A percentile compares a stretch with the other conserved stretches of the same genome.
phyloP scores from a whole-genome alignment of 768 basidiomycete genomes.

The Stropharia rugosoannulata region DNA sequence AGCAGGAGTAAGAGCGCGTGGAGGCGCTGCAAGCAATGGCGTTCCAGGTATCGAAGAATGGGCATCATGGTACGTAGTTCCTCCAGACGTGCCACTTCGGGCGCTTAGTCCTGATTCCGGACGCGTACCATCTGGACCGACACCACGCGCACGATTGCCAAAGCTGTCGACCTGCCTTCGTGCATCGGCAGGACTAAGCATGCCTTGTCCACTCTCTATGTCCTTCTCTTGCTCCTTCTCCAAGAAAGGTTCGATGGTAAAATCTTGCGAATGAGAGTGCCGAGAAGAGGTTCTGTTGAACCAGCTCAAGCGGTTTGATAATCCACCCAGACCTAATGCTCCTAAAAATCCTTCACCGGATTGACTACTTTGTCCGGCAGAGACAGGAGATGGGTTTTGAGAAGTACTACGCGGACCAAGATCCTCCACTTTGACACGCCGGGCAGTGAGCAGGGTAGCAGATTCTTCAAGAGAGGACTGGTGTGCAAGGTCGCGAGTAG shows the following conservation, averaged over 20 bases:
- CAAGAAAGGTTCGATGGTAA: slow-evolving; percentile 22
- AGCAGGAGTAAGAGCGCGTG: slow-evolving; percentile 47
- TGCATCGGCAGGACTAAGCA: slow-evolving; percentile 26
- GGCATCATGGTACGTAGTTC: slow-evolving; percentile 66
- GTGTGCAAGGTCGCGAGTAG: slow-evolving; percentile 23
- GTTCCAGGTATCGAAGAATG: slow-evolving; percentile 46
- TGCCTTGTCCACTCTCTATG: slow-evolving; percentile 41
- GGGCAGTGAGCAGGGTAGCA: slow-evolving; percentile 52
- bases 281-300: slow-evolving; percentile 39
- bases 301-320: slow-evolving; percentile 59
- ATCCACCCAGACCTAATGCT: slow-evolving; percentile 46
- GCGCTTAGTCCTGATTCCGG: slow-evolving; percentile 60
- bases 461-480: slow-evolving; percentile 40
- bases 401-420: slow-evolving; percentile 30
- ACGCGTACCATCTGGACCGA: slow-evolving; percentile 43
- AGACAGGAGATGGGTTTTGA: slow-evolving; percentile 5
- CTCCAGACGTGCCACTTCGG: slow-evolving; percentile 50
- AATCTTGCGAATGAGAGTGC: slow-evolving; percentile 23
- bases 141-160: slow-evolving; percentile 16
- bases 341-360: slow-evolving; percentile 25
- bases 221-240: slow-evolving; percentile 36
- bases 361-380: slow-evolving; percentile 17
- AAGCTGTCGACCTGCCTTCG: slow-evolving; percentile 24
- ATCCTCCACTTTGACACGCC: slow-evolving; percentile 43
- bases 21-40: slow-evolving; percentile 39